phyloP scores from a whole-genome alignment of 345 rosid species.

The Cardiospermum halicacabum region DNA sequence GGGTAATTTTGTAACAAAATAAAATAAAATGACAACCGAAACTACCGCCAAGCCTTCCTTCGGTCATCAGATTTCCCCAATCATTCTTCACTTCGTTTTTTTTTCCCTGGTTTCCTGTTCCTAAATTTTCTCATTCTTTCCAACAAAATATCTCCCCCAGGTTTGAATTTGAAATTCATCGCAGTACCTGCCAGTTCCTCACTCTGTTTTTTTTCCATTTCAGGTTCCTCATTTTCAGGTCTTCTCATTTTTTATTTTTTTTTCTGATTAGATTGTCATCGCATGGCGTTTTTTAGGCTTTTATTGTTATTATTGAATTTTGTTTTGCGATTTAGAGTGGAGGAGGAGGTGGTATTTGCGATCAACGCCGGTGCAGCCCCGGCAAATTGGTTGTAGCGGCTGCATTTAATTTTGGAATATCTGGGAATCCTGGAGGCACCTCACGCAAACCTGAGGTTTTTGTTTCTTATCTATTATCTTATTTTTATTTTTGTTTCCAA shows the following conservation, averaged over 20 bases:
- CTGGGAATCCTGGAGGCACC: conserved; percentile 13
- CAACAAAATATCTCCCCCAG: not conserved
- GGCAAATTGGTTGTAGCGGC: conserved; percentile 19
- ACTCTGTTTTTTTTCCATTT: not conserved
- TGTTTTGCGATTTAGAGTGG: conserved; percentile 3
- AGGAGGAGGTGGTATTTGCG: conserved; percentile 1
- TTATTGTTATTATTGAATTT: not conserved
- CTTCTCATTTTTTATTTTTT: not conserved
- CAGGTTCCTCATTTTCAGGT: conserved; percentile 1
- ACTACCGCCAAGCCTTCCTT: conserved; percentile 40
- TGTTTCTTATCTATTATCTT: not conserved
- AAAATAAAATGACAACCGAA: conserved; percentile 25
- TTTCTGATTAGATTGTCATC: not conserved
- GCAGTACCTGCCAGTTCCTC: not conserved
- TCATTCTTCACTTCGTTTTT: not conserved
- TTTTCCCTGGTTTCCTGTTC: not conserved
- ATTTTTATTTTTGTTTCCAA: not conserved
- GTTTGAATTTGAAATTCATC: not conserved
- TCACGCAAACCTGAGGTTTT: conserved; percentile 1
- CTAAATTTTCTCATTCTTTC: not conserved
- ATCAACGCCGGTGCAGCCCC: conserved; percentile 23
- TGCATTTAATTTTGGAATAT: conserved; percentile 1
- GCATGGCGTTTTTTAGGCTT: not conserved
- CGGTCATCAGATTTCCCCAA: conserved; percentile 13
- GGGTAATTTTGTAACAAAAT: conserved; percentile 21